Percentiles rank a stretch among this genome's conserved stretches.
Conservation (phyloP, 139 green algal genomes). For the Volvox reticuliferus region DNA sequence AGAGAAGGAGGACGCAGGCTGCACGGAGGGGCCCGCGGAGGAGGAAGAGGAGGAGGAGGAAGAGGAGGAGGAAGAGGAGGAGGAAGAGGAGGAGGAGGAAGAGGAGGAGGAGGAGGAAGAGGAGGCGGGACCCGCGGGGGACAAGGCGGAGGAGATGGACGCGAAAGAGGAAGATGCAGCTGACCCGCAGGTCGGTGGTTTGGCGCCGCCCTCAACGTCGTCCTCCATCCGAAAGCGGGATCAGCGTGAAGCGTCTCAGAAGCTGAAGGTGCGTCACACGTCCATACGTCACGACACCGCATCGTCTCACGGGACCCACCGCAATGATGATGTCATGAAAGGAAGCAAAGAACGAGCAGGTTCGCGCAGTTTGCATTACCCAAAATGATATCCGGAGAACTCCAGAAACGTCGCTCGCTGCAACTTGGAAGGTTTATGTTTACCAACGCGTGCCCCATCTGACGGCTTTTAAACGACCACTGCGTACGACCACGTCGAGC, state of each 20-base stretch:
- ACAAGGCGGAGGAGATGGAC: neutral
- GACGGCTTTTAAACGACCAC: too few relatives aligned
- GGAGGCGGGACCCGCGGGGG: neutral
- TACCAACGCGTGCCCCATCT: too few relatives aligned
- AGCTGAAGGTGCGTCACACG: neutral
- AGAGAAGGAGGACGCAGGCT: neutral
- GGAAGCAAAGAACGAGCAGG: too few relatives aligned
- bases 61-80: neutral
- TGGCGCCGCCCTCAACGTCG: neutral
- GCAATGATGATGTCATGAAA: too few relatives aligned
- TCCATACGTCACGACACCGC: too few relatives aligned
- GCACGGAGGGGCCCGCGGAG: neutral
- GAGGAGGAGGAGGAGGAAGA: neutral
- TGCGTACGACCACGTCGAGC: too few relatives aligned
- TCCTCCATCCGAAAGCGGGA: neutral
- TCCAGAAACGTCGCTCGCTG: too few relatives aligned
- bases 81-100: neutral
- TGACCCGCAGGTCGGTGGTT: neutral
- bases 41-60: neutral
- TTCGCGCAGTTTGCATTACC: too few relatives aligned
- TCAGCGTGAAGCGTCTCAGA: neutral
- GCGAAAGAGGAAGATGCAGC: neutral
- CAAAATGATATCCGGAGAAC: too few relatives aligned
- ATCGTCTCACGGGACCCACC: too few relatives aligned
- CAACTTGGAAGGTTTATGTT: too few relatives aligned